These are phyloP conservation scores for Trametes pubescens DNA, from an alignment of 1,284 basidiomycete species.

Conservation along the genomic window DNA sequence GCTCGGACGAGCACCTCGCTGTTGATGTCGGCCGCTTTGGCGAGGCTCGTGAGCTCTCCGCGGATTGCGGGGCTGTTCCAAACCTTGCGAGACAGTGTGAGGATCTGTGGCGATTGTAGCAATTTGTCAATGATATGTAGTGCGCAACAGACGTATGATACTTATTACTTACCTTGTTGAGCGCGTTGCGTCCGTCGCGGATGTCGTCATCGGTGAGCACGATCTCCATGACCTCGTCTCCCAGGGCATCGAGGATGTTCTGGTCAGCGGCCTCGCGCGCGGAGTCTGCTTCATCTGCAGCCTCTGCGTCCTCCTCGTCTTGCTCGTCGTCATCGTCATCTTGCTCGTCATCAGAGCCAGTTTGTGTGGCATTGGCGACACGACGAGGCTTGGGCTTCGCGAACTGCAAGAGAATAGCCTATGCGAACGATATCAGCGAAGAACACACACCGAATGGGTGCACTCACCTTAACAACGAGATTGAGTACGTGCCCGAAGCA, in stretches of 20 bases:
- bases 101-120: not conserved
- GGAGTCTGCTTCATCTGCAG: not conserved
- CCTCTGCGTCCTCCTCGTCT: not conserved
- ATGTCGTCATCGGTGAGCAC: not conserved
- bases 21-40: not conserved
- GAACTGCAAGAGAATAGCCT: not conserved
- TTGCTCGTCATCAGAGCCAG: not conserved
- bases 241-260: not conserved
- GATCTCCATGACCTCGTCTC: not conserved
- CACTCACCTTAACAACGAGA: not conserved
- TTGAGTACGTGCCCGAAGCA: not conserved
- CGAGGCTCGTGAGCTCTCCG: not conserved
- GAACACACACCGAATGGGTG: not conserved
- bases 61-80: not conserved
- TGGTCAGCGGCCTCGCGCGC: not conserved
- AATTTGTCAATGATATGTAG: not conserved
- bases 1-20: not conserved
- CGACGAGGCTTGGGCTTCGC: not conserved
- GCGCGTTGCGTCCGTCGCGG: not conserved
- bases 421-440: not conserved
- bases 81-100: not conserved
- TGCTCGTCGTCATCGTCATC: not conserved
- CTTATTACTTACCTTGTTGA: not conserved
- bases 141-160: not conserved
- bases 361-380: not conserved